Percentiles rank a stretch among this genome's conserved stretches.
phyloP scores from a whole-genome alignment of 225 moss, liverwort and hornwort species.

The Sphagnum tenellum region DNA sequence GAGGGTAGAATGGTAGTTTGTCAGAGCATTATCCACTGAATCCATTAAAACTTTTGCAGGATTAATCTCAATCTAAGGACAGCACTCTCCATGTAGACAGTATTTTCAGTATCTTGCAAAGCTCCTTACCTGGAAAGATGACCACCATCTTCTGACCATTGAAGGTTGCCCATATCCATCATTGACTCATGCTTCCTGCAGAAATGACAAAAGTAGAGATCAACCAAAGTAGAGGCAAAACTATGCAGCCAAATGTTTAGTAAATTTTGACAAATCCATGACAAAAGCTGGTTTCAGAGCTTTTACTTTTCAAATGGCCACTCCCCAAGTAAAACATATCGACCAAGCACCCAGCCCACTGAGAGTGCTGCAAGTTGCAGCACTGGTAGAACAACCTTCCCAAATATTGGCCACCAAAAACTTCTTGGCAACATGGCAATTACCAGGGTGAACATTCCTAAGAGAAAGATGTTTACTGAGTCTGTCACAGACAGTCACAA shows the following conservation, averaged over 20 bases:
- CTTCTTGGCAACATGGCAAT: constrained; percentile 40
- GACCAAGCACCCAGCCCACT: constrained; percentile 48
- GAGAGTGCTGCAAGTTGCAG: constrained; percentile 41
- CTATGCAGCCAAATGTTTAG: not conserved
- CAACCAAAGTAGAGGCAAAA: not conserved
- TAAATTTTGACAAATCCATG: too few species aligned
- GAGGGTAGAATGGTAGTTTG: too few species aligned
- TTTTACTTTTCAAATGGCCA: constrained; percentile 34
- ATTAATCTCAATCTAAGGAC: too few species aligned
- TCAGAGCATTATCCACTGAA: too few species aligned
- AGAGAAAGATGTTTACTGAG: constrained; percentile 35
- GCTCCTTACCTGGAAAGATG: too few species aligned
- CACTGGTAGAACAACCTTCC: constrained; percentile 39
- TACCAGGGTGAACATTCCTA: constrained; percentile 25
- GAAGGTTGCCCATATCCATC: too few species aligned
- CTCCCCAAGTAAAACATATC: constrained; percentile 39
- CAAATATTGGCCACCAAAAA: constrained; percentile 35
- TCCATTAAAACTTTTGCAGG: too few species aligned
- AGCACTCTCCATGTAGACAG: too few species aligned
- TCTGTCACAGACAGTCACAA: constrained; percentile 13
- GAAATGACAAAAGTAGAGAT: not conserved
- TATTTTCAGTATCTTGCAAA: too few species aligned
- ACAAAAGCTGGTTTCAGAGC: too few species aligned
- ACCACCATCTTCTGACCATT: too few species aligned
- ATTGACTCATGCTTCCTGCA: too few species aligned